Evolutionary conservation across 2,329 filamentous ascomycete genomes (phyloP).

Genomic region (Nemania sp.): DNA sequence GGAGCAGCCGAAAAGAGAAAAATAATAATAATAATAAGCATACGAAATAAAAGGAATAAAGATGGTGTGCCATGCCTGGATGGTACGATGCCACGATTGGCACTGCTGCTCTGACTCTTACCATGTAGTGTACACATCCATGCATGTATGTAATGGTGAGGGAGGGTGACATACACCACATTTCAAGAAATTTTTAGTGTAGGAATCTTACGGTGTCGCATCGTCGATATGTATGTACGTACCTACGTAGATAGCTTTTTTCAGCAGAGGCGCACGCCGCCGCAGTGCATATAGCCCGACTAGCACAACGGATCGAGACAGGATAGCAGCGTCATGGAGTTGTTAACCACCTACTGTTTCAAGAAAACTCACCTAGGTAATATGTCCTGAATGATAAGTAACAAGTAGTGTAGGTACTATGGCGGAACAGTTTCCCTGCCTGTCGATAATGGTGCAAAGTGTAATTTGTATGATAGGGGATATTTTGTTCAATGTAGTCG

Average conservation of each 20-base stretch:
- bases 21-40: background rate
- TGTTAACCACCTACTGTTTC: conserved; percentile 7
- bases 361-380: background rate
- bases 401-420: no score
- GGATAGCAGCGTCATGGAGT: background rate
- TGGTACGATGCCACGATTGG: conserved; percentile 24
- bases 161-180: no score
- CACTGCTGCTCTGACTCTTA: conserved; percentile 17
- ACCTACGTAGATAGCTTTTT: background rate
- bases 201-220: conserved; percentile 21
- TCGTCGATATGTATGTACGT: conserved; percentile 1
- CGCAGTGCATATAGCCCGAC: conserved; percentile 7
- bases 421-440: no score
- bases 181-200: no score
- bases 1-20: no score
- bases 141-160: conserved; percentile 16
- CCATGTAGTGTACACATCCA: conserved; percentile 10
- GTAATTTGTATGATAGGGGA: no score
- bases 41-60: background rate
- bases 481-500: no score
- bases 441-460: no score
- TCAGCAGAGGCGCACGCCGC: conserved; percentile 8
- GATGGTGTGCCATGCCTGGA: conserved; percentile 22
- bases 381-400: background rate
- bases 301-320: background rate